A percentile compares a stretch with the other conserved stretches of the same genome.
Evolutionary conservation across 78 protist species (phyloP).

Genomic region (Ministeria vibrans): DNA sequence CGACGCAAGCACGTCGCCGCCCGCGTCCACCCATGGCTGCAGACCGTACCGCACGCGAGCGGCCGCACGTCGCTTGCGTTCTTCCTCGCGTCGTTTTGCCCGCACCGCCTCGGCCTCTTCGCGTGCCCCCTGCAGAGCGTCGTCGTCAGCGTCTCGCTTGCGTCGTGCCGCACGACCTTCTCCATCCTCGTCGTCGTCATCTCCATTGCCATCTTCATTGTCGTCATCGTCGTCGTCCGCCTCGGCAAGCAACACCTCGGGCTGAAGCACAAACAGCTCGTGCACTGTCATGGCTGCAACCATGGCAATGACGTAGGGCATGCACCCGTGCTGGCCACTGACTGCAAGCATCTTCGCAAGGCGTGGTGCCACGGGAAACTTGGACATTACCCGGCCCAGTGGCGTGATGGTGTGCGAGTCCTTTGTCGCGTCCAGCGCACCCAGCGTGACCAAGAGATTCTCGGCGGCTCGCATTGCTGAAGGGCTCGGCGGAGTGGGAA

Average conservation of each 20-base stretch:
- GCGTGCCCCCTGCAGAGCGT: no score
- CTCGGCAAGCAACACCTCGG: no score
- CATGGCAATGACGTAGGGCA: slow-evolving; percentile 40
- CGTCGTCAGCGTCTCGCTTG: no score
- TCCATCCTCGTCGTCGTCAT: no score
- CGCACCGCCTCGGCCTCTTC: no score
- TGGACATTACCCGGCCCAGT: slow-evolving; percentile 48
- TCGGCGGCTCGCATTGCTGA: neutral
- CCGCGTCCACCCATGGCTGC: neutral
- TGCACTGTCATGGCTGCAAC: slow-evolving; percentile 74
- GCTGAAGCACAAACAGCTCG: no score
- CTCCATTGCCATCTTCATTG: no score
- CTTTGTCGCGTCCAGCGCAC: slow-evolving; percentile 53
- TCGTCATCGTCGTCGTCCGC: no score
- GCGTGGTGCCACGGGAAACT: slow-evolving; percentile 76
- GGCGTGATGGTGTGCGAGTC: slow-evolving; percentile 23
- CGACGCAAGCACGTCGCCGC: slow-evolving; percentile 2
- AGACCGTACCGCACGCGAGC: no score
- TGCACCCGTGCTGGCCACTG: neutral
- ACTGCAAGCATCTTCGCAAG: slow-evolving; percentile 66
- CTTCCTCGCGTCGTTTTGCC: no score
- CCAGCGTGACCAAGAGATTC: slow-evolving; percentile 21
- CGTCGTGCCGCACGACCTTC: no score
- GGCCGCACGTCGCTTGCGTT: no score
- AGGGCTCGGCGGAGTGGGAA: slow-evolving; percentile 74